A percentile compares a stretch with the other conserved stretches of the same genome.
Evolutionary conservation across 108 stramenopile species (phyloP).

Genomic region (Nitzschia sp.): DNA sequence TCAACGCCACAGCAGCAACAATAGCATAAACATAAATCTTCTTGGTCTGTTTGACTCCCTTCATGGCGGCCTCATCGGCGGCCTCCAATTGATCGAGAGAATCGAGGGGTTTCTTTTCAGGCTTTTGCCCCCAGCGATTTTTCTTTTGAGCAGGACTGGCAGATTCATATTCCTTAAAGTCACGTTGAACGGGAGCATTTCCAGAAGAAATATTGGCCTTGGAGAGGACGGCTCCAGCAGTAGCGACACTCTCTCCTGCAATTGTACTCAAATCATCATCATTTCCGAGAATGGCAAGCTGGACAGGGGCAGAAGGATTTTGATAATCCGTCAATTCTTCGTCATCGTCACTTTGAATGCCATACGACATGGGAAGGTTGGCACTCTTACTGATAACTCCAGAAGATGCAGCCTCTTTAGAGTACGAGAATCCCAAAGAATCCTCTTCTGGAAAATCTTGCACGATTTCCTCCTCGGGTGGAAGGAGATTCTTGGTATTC

Average conservation of each 20-base stretch:
- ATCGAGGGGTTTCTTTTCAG: not conserved
- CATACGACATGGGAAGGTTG: not conserved
- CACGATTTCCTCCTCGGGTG: not conserved
- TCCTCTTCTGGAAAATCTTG: not conserved
- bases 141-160: not conserved
- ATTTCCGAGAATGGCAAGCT: conserved; percentile 23
- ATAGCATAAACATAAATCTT: conserved; percentile 6
- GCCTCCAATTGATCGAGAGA: conserved; percentile 3
- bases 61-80: not conserved
- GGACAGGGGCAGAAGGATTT: conserved; percentile 1
- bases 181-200: conserved; percentile 10
- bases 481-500: not conserved
- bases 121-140: not conserved
- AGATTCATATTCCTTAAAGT: conserved; percentile 18
- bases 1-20: not conserved
- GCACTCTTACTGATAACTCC: not conserved
- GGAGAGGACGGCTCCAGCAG: conserved; percentile 12
- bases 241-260: conserved; percentile 28
- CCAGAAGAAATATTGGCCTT: conserved; percentile 2
- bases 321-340: not conserved
- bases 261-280: conserved; percentile 40
- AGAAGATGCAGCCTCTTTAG: not conserved
- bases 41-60: conserved; percentile 4
- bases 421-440: not conserved
- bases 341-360: not conserved